A percentile compares a stretch with the other conserved stretches of the same genome.
Evolutionary conservation across 1,284 basidiomycete species (phyloP).

Genomic region (Neolentinus lepideus): DNA sequence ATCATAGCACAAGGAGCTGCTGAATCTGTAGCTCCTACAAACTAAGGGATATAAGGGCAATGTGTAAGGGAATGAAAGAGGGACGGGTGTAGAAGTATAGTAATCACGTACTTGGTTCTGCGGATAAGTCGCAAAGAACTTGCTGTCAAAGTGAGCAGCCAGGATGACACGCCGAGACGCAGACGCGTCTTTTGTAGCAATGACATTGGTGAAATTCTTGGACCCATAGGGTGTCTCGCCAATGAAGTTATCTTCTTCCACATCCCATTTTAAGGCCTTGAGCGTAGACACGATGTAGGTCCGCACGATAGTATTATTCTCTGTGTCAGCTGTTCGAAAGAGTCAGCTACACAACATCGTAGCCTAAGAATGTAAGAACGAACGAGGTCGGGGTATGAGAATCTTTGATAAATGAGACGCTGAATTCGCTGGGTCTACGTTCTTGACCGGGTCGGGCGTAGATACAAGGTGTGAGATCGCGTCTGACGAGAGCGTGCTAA

Average conservation of each 20-base stretch:
- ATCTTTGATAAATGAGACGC: conserved; percentile 74
- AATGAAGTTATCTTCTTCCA: conserved; percentile 78
- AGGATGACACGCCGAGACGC: conserved; percentile 81
- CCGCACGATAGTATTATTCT: conserved; percentile 73
- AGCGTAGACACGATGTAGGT: conserved; percentile 70
- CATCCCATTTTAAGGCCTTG: conserved; percentile 72
- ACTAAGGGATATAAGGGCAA: conserved; percentile 43
- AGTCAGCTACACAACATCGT: conserved; percentile 7
- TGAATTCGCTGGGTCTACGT: conserved; percentile 56
- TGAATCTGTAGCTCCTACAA: conserved; percentile 96
- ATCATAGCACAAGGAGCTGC: conserved; percentile 94
- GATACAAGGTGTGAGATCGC: conserved; percentile 45
- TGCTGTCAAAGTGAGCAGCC: conserved; percentile 94
- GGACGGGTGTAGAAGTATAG: neutral
- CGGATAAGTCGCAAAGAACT: conserved; percentile 74
- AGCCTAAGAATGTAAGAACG: conserved; percentile 21
- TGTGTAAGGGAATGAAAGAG: neutral
- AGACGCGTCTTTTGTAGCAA: conserved; percentile 90
- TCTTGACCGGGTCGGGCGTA: conserved; percentile 55
- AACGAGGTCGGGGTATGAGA: conserved; percentile 76
- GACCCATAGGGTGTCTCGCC: conserved; percentile 80
- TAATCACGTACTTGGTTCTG: conserved; percentile 56
- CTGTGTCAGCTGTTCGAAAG: conserved; percentile 51
- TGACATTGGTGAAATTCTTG: conserved; percentile 83
- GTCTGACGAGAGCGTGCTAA: conserved; percentile 42